Base-by-base conservation (phyloP, 306 rosid species). In the Prunus salicina region DNA sequence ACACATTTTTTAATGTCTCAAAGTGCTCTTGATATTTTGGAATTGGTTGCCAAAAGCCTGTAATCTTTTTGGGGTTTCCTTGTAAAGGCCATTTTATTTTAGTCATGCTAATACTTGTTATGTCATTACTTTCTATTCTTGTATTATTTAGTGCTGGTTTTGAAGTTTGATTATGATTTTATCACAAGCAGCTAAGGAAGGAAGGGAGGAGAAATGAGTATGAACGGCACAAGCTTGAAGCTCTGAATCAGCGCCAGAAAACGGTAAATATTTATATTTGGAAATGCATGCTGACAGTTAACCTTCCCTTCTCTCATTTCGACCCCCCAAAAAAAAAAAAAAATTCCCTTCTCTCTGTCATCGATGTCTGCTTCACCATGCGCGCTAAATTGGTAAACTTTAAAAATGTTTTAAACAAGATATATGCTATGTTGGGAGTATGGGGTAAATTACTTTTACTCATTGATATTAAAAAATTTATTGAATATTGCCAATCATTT, bases 161-260 rank as follows among this genome's bases (percentile, higher is more conserved):
- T 67, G 22, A 56, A 30, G 43, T 50, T 28, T 49, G 63, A 46
- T 69, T 69, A 13, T 65, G 73, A 18, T 28, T 64, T 32, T 58
- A n/a, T 73, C 41, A n/a, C 75, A 76, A 62, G 45, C 97, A 91
- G 97, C 88, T 89, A 79, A 89, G 70, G 84, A 91, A 91, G 81
- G 95, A 86, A 81, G 97, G 97, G 78, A 89, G 97, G 84, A 91
- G 81, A 81, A 91, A 89, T 71, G 93, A 89, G 80, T 89, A 88
- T 32, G 90, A 91, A 79, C 78, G 93, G 68, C 94, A 91, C 79
- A 89, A 91, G 79, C 97, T 91, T 56, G 95, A 88, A 87, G 86
- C 91, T 82, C 79, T 91, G 80, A 89, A 88, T 78, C 94, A 89
- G 76, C 91, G 89, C 34, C 97, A 91, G 82, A 91, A 87, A 82